Evolutionary conservation across 1,284 basidiomycete genomes (phyloP).

Genomic region (Cutaneotrichosporon cavernicola): DNA sequence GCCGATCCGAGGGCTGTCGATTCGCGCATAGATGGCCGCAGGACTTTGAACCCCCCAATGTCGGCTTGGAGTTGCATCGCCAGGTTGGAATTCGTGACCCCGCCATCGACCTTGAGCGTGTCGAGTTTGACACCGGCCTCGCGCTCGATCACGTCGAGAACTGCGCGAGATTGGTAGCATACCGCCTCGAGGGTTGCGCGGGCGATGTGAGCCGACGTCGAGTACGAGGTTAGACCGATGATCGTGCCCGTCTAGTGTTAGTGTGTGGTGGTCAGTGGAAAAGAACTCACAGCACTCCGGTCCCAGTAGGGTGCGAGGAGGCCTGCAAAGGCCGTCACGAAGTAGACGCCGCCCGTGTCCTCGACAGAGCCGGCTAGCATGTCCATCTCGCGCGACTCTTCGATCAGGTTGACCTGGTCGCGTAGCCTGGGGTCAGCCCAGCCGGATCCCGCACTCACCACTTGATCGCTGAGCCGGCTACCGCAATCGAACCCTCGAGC

Average conservation of each 20-base stretch:
- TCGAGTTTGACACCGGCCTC: slow-evolving; percentile 62
- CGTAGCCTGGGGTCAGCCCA: slow-evolving; percentile 57
- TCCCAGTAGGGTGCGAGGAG: slow-evolving; percentile 70
- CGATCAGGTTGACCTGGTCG: slow-evolving; percentile 83
- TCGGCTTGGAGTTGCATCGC: slow-evolving; percentile 92
- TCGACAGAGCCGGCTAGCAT: slow-evolving; percentile 73
- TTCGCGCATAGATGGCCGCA: slow-evolving; percentile 94
- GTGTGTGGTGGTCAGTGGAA: not conserved
- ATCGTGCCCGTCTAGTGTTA: slow-evolving; percentile 30
- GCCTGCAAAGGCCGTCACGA: slow-evolving; percentile 94
- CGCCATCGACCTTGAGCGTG: slow-evolving; percentile 87
- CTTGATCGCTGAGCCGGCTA: slow-evolving; percentile 92
- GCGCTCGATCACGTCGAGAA: slow-evolving; percentile 74
- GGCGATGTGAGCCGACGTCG: slow-evolving; percentile 88
- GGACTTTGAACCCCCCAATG: slow-evolving; percentile 84
- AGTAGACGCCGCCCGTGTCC: slow-evolving; percentile 90
- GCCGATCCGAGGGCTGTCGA: slow-evolving; percentile 97
- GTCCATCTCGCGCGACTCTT: slow-evolving; percentile 79
- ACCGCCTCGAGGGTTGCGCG: slow-evolving; percentile 88
- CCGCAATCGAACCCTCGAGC: slow-evolving; percentile 90
- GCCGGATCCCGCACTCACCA: slow-evolving; percentile 56
- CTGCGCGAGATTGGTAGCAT: slow-evolving; percentile 77
- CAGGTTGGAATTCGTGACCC: slow-evolving; percentile 77
- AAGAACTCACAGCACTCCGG: slow-evolving; percentile 35
- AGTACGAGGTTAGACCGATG: slow-evolving; percentile 76